A percentile compares a stretch with the other conserved stretches of the same genome.
Conservation (phyloP, 805 yeast genomes). For the Candida cerambycidarum region DNA sequence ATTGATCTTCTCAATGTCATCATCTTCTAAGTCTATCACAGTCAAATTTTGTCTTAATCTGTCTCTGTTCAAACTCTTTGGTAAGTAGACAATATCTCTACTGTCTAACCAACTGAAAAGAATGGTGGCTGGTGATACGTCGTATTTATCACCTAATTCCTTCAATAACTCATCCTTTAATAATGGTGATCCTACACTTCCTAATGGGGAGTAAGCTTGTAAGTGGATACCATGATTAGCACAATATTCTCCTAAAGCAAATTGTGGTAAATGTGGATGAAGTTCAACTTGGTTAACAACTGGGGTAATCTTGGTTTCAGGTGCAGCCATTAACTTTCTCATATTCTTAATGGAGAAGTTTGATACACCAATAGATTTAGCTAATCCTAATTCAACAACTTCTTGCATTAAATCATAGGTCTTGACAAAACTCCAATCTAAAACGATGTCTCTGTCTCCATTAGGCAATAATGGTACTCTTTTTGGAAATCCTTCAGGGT, state of each 20-base stretch:
- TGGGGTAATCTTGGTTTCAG: constrained; percentile 56
- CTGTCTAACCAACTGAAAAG: constrained; percentile 59
- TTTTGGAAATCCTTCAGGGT: constrained; percentile 34
- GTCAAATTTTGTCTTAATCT: constrained; percentile 36
- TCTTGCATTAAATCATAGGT: constrained; percentile 59
- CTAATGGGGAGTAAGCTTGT: constrained; percentile 81
- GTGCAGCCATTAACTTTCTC: constrained; percentile 46
- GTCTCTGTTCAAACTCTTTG: constrained; percentile 32
- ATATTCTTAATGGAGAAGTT: constrained; percentile 55
- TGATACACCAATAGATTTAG: constrained; percentile 74
- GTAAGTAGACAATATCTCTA: constrained; percentile 53
- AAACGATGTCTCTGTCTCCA: constrained; percentile 35
- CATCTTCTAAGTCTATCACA: constrained; percentile 31
- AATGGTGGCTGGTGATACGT: constrained; percentile 49
- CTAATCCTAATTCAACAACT: constrained; percentile 51
- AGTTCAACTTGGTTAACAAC: constrained; percentile 74
- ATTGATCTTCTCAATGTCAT: constrained; percentile 34
- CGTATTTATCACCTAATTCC: constrained; percentile 44
- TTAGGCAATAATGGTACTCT: constrained; percentile 33
- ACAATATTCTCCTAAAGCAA: constrained; percentile 60
- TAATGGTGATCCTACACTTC: constrained; percentile 56
- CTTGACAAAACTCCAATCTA: constrained; percentile 45
- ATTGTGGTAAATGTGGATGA: constrained; percentile 44
- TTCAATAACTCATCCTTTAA: constrained; percentile 43
- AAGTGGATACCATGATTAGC: constrained; percentile 25